phyloP scores from a whole-genome alignment of 352 stramenopile species.

The Phytophthora kernoviae region DNA sequence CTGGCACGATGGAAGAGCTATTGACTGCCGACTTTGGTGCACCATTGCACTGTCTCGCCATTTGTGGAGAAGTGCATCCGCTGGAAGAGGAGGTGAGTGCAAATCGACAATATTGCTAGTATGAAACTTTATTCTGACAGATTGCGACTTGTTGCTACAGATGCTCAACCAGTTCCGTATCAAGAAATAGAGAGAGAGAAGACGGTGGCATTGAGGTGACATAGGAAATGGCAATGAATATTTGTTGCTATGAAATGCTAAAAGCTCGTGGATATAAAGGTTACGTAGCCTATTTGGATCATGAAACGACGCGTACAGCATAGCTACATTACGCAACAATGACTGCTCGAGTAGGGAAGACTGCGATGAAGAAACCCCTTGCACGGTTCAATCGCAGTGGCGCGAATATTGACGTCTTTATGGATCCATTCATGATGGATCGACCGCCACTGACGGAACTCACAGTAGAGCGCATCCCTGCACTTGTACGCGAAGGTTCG shows the following conservation, averaged over 20 bases:
- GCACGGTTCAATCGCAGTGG: slow-evolving; percentile 10
- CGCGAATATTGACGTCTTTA: neutral
- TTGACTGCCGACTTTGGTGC: slow-evolving; percentile 93
- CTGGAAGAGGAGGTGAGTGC: slow-evolving; percentile 94
- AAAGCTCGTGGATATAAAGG: neutral
- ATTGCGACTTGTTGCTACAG: slow-evolving; percentile 20
- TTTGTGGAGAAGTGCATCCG: slow-evolving; percentile 95
- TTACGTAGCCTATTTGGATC: neutral
- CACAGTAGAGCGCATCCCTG: slow-evolving; percentile 45
- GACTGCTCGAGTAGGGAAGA: neutral
- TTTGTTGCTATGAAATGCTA: too few species aligned
- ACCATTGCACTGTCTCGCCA: slow-evolving; percentile 97
- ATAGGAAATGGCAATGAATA: neutral
- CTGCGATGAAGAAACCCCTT: neutral
- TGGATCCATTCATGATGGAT: neutral
- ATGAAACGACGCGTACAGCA: slow-evolving; percentile 3
- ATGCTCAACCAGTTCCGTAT: slow-evolving; percentile 72
- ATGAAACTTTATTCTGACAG: neutral
- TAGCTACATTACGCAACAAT: neutral
- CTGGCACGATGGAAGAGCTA: slow-evolving; percentile 96
- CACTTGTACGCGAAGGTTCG: slow-evolving; percentile 51
- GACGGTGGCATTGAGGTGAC: neutral
- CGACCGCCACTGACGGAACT: slow-evolving; percentile 12
- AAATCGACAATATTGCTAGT: neutral
- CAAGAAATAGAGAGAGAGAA: slow-evolving; percentile 50